These are phyloP conservation scores for Colletotrichum tabaci DNA, from an alignment of 2,329 filamentous ascomycete genomes.

Conservation along the genomic window DNA sequence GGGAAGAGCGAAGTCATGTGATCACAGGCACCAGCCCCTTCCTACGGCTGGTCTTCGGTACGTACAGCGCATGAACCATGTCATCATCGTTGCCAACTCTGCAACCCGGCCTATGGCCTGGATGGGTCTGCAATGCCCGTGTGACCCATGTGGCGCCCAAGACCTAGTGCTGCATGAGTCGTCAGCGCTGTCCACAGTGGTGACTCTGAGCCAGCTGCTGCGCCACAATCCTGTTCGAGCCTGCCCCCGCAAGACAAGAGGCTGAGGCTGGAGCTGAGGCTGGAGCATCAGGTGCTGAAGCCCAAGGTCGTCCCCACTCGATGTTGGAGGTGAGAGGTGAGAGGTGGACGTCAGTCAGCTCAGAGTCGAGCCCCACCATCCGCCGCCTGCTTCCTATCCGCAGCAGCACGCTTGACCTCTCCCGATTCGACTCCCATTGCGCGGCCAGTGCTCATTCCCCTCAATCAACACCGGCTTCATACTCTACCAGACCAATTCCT, in stretches of 20 bases:
- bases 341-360: conserved; percentile 41
- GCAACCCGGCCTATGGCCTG: background rate
- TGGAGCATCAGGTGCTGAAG: conserved; percentile 24
- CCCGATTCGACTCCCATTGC: conserved; percentile 19
- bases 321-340: background rate
- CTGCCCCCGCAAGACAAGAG: background rate
- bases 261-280: conserved; percentile 43
- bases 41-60: background rate
- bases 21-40: conserved; percentile 52
- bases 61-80: background rate
- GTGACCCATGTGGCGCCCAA: background rate
- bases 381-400: conserved; percentile 15
- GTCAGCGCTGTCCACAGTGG: background rate
- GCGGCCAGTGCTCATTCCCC: conserved; percentile 29
- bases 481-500: conserved; percentile 38
- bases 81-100: conserved; percentile 1
- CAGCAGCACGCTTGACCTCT: conserved; percentile 22
- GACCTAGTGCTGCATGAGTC: conserved; percentile 4
- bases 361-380: conserved; percentile 35
- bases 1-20: conserved; percentile 55
- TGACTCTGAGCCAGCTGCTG: conserved; percentile 1
- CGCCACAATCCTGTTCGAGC: conserved; percentile 4
- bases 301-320: background rate
- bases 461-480: conserved; percentile 39
- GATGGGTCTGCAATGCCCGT: background rate